Evolutionary conservation across 441 rosid genomes (phyloP).

Genomic region (Adansonia madagascariensis): DNA sequence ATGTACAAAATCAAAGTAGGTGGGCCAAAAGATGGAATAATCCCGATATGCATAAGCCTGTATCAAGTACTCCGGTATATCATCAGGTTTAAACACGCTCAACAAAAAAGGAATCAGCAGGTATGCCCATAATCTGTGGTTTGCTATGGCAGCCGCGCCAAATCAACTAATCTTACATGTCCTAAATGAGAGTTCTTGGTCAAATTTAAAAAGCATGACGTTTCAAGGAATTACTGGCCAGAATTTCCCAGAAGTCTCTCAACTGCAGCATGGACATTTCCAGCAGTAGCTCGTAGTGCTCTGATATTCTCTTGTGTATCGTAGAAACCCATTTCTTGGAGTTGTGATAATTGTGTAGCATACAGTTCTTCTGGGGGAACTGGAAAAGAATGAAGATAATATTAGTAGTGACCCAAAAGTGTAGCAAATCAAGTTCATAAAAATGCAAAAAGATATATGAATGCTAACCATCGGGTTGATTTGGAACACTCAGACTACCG

Average conservation of each 20-base stretch:
- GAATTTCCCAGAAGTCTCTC: constrained; percentile 78
- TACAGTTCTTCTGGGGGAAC: constrained; percentile 85
- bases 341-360: constrained; percentile 82
- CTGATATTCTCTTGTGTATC: constrained; percentile 88
- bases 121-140: constrained; percentile 12
- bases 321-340: constrained; percentile 92
- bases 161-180: constrained; percentile 26
- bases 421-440: background rate
- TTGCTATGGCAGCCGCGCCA: constrained; percentile 21
- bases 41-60: background rate
- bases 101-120: constrained; percentile 16
- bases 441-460: background rate
- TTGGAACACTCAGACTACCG: constrained; percentile 47
- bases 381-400: constrained; percentile 29
- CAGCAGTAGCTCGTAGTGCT: constrained; percentile 75
- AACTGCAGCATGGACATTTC: constrained; percentile 90
- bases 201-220: constrained; percentile 15
- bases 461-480: constrained; percentile 51
- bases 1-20: constrained; percentile 10
- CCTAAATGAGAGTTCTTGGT: constrained; percentile 15
- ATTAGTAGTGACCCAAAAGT: background rate
- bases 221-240: constrained; percentile 46
- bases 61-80: constrained; percentile 16
- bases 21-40: background rate
- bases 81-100: constrained; percentile 24